Evolutionary conservation across 2,329 filamentous ascomycete species (phyloP), one percentile per base, ranked within the genome.

Genomic region (Talaromyces sp.): DNA sequence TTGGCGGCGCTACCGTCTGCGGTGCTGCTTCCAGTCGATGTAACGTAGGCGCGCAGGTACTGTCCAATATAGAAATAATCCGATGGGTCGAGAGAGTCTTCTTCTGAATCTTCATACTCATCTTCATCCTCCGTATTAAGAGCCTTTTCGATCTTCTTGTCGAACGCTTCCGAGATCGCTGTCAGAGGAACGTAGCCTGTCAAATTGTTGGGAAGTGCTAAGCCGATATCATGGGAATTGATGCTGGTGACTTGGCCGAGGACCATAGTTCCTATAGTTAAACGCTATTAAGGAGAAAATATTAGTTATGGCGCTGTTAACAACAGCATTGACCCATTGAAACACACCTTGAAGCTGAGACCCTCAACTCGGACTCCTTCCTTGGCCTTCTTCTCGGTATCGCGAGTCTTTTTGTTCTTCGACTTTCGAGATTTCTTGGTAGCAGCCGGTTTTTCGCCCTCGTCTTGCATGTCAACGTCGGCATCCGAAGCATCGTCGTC

Each of bases 121-220:
- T 85, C 81, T 27, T 84, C 81, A 5, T 83, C 80, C 69, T 86
- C 85, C 38, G 88, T 86, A 43, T 86, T 86, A 45, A 90, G 77
- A 45, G 89, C 75, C 56, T 81, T 82, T 75, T 96, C 89, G 45
- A 99, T 86, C 69, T 88, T 89, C 68, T 89, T 81, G 34, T 91
- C 96, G 68, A 98, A 82, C 69, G 86, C 82, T 67, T 91, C 87
- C 2, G 95, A 99, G 60, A 99, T 86, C n/a, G 92, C 87, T n/a
- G 93, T 96, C 70, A 98, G 88, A 22, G 95, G 89, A 6, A 96
- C 89, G 76, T 93, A 95, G 58, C 95, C 96, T 58, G 87, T 89
- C 36, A 99, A 86, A 76, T 96, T 98, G 80, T 99, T 99, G 17
- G 95, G 93, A 11, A 99, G 83, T 22, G 93, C 88, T 63, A 99